These are phyloP conservation scores for Penicillium bovifimosum DNA, from an alignment of 495 filamentous ascomycete species.

Conservation along the genomic window DNA sequence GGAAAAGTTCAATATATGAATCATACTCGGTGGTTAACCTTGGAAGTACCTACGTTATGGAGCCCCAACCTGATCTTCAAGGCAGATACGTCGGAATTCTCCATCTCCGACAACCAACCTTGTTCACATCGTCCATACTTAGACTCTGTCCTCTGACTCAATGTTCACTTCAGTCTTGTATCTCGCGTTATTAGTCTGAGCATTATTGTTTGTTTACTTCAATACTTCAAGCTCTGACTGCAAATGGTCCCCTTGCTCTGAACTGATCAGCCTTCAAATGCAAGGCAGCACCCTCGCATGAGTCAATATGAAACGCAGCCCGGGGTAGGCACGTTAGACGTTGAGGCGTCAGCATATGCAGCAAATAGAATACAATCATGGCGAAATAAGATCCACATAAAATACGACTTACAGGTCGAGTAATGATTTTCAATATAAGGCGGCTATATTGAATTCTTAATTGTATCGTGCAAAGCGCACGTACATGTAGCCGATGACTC, in stretches of 20 bases:
- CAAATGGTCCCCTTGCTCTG: background rate
- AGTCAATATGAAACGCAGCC: slow-evolving; percentile 5
- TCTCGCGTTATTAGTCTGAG: background rate
- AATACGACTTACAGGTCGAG: background rate
- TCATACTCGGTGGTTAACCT: background rate
- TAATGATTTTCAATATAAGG: background rate
- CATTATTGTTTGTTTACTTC: too few relatives aligned
- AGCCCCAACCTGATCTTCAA: background rate
- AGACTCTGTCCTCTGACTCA: background rate
- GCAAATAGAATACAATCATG: background rate
- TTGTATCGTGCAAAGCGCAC: slow-evolving; percentile 4
- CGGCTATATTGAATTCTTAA: background rate
- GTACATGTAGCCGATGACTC: slow-evolving; percentile 2
- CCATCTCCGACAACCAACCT: background rate
- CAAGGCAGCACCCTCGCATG: slow-evolving; percentile 4
- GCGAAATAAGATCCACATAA: background rate
- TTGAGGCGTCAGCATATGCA: background rate
- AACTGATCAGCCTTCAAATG: slow-evolving; percentile 2
- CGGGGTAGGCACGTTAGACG: background rate
- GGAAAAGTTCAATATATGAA: background rate
- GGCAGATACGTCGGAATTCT: background rate
- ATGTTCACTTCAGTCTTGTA: background rate
- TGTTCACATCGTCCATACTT: background rate
- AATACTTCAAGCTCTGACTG: background rate
- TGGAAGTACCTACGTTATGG: too few relatives aligned